phyloP scores from a whole-genome alignment of 768 basidiomycete species.

The Russula brevipes region DNA sequence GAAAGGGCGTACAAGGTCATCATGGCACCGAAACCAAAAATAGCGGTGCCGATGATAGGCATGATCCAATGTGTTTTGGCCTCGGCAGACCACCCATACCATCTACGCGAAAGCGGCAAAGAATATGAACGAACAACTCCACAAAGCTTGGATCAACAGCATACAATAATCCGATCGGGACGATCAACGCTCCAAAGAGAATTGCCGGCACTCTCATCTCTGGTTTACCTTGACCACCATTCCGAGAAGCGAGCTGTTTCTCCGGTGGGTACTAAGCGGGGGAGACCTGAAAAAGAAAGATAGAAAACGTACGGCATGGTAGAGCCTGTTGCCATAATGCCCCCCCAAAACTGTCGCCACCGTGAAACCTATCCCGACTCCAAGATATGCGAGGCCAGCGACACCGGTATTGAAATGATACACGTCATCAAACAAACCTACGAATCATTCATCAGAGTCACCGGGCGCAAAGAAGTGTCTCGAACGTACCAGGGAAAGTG shows the following conservation, averaged over 20 bases:
- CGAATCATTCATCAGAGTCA: neutral
- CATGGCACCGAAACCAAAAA: slow-evolving; percentile 62
- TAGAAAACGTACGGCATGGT: slow-evolving; percentile 26
- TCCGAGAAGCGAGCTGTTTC: neutral
- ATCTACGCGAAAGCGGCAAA: slow-evolving; percentile 35
- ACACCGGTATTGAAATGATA: slow-evolving; percentile 32
- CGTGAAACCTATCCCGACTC: slow-evolving; percentile 37
- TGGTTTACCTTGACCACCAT: slow-evolving; percentile 46
- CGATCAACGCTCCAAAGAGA: slow-evolving; percentile 63
- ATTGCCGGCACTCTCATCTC: slow-evolving; percentile 73
- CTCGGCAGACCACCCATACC: slow-evolving; percentile 80
- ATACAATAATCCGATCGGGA: slow-evolving; percentile 67
- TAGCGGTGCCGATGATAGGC: slow-evolving; percentile 52
- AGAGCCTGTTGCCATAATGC: slow-evolving; percentile 33
- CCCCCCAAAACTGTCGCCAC: slow-evolving; percentile 32
- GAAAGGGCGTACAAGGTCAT: slow-evolving; percentile 43
- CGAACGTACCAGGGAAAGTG: slow-evolving; percentile 52
- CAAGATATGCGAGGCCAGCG: slow-evolving; percentile 36
- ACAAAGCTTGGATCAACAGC: slow-evolving; percentile 40
- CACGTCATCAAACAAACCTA: slow-evolving; percentile 40
- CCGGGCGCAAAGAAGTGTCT: neutral
- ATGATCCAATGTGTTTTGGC: slow-evolving; percentile 66
- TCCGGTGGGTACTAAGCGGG: neutral
- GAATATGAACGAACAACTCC: too few relatives aligned
- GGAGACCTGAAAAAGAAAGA: neutral